These are phyloP conservation scores for Tricholoma bakamatsutake DNA, from an alignment of 768 basidiomycete species.

Conservation along the genomic window DNA sequence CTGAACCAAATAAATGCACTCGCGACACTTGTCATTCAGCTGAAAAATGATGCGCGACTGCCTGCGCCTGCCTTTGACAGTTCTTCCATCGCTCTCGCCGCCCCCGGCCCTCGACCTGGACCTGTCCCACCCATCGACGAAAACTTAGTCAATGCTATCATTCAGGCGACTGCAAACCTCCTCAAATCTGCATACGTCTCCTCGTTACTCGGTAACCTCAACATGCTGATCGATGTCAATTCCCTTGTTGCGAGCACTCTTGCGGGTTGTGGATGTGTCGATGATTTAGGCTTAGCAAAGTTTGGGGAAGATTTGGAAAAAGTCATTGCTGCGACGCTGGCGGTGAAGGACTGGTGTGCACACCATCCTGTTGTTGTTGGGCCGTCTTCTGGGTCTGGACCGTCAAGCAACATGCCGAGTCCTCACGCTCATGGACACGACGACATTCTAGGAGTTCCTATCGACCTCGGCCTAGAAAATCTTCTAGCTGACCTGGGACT, in stretches of 20 bases:
- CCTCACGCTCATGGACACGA: neutral
- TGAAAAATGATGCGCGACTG: constrained; percentile 3
- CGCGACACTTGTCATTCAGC: constrained; percentile 3
- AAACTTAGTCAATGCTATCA: constrained; percentile 8
- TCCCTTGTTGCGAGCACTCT: constrained; percentile 5
- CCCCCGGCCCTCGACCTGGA: neutral
- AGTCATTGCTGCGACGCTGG: constrained; percentile 3
- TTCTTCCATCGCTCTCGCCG: neutral
- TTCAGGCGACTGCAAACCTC: constrained; percentile 11
- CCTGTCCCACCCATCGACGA: constrained; percentile 1
- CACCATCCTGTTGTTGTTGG: constrained; percentile 4
- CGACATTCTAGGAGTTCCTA: neutral
- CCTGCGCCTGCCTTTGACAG: constrained; percentile 4
- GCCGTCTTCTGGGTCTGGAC: neutral
- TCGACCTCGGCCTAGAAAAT: constrained; percentile 10
- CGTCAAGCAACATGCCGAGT: neutral
- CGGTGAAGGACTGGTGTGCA: constrained; percentile 10
- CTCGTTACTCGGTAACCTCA: constrained; percentile 7
- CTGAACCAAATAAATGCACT: constrained; percentile 6
- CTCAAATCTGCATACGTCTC: constrained; percentile 6
- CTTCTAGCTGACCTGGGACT: constrained; percentile 7
- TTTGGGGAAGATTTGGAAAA: constrained; percentile 7
- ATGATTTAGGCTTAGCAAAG: constrained; percentile 4
- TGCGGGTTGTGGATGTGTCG: constrained; percentile 7
- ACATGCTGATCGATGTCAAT: constrained; percentile 1